phyloP scores from a whole-genome alignment of 768 basidiomycete genomes.

The Auricularia cornea region DNA sequence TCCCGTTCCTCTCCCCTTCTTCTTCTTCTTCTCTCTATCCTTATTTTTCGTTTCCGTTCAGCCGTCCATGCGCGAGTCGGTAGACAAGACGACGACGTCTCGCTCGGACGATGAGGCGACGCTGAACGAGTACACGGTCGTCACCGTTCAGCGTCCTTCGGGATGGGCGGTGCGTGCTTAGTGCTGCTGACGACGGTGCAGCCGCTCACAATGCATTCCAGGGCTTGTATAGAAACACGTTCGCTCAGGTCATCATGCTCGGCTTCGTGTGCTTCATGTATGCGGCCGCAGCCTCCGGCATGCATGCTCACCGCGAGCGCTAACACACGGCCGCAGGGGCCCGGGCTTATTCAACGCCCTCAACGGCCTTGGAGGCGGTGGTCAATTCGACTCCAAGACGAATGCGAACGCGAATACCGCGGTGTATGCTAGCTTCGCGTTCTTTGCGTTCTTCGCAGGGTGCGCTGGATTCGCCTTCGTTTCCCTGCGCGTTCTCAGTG shows the following conservation, averaged over 20 bases:
- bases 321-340: slow-evolving; percentile 4
- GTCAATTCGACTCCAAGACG: slow-evolving; percentile 57
- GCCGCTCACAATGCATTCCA: slow-evolving; percentile 20
- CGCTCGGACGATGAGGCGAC: background rate
- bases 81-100: background rate
- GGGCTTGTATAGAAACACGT: slow-evolving; percentile 51
- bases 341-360: slow-evolving; percentile 72
- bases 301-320: background rate
- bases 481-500: background rate
- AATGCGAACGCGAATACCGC: slow-evolving; percentile 64
- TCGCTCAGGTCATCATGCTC: slow-evolving; percentile 53
- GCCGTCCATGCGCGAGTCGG: background rate
- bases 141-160: slow-evolving; percentile 32
- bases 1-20: background rate
- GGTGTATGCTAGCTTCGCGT: slow-evolving; percentile 56
- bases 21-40: slow-evolving; percentile 1
- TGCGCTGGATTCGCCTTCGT: slow-evolving; percentile 23
- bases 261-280: slow-evolving; percentile 56
- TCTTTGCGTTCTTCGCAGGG: slow-evolving; percentile 64
- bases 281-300: background rate
- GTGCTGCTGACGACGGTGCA: slow-evolving; percentile 32
- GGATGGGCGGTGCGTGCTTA: slow-evolving; percentile 54
- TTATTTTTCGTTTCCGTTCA: background rate
- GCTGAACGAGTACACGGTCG: background rate
- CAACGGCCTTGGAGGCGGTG: slow-evolving; percentile 72